A percentile compares a stretch with the other conserved stretches of the same genome.
Evolutionary conservation across 1,284 basidiomycete species (phyloP).

Genomic region (Tranzscheliella williamsii): DNA sequence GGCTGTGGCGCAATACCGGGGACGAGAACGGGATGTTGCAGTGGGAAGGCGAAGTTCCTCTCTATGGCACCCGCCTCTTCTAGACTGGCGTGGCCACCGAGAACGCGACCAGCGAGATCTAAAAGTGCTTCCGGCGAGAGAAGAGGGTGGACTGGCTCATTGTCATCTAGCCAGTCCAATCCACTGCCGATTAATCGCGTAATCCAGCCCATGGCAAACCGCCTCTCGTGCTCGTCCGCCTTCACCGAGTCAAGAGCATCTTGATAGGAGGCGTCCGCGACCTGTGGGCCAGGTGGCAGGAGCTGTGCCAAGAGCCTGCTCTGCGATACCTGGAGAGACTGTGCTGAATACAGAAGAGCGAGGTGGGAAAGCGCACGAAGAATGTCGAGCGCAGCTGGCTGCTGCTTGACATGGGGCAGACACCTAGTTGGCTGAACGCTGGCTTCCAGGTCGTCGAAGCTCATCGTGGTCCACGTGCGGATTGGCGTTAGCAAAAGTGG

Average conservation of each 20-base stretch:
- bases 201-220: slow-evolving; percentile 37
- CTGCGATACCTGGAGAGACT: slow-evolving; percentile 10
- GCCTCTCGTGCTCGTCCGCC: slow-evolving; percentile 25
- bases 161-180: slow-evolving; percentile 22
- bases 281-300: not conserved
- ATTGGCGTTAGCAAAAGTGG: too few relatives aligned
- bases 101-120: slow-evolving; percentile 30
- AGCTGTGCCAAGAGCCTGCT: not conserved
- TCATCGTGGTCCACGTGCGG: slow-evolving; percentile 1
- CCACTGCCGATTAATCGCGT: slow-evolving; percentile 36
- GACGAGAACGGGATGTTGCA: slow-evolving; percentile 10
- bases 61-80: slow-evolving; percentile 31
- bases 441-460: not conserved
- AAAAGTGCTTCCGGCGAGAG: slow-evolving; percentile 14
- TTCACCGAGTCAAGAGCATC: slow-evolving; percentile 23
- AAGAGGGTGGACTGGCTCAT: not conserved
- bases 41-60: slow-evolving; percentile 31
- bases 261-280: not conserved
- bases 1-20: not conserved
- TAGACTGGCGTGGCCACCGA: slow-evolving; percentile 26
- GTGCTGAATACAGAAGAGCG: slow-evolving; percentile 21
- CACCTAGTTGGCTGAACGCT: slow-evolving; percentile 23
- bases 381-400: slow-evolving; percentile 6
- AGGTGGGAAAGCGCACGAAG: slow-evolving; percentile 12
- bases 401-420: slow-evolving; percentile 18